Base-by-base conservation (phyloP, 2,329 filamentous ascomycete species). In the Talaromyces sp. region DNA sequence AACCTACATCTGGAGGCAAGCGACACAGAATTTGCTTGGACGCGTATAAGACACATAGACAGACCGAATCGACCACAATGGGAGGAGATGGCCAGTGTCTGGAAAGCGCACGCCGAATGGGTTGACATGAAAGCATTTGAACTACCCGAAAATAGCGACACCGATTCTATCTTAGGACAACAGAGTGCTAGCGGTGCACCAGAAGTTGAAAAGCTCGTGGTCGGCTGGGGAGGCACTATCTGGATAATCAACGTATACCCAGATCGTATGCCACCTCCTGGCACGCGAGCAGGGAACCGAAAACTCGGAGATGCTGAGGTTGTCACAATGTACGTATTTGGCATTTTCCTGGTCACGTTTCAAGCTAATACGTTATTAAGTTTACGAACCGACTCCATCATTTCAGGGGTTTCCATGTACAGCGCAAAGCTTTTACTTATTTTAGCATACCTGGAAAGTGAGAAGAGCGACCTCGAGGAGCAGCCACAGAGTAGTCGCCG, bases 391-490 rank as follows among this genome's bases (percentile, higher is more conserved):
- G 95, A 99, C 81, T 98, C 95, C 83, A 93, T 97, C 77, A 92
- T 99, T 82, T 97, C 95, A 75, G 95, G 95, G 73, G 90, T 99
- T 78, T 96, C 94, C 69, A 85, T 99, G 79, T 98, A 97, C 87
- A 97, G 93, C 75, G 92, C 92, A 75, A 95, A 87, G 74, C 84
- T 97, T 70, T 85, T 99, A 78, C 86, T 97, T 72, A 90, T 98
- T 73, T 89, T 99, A 80, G 93, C 93, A 74, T 97, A 96, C 79
- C 89, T 93, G 73, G 89, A 89, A 67, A 87, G 89, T 43, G 90
- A 92, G 54, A 83, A 89, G 9, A 85, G 90, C 19, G 84, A 88
- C 14, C 85, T 89, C 10, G 85, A 90, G n/a, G 85, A 75, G 68
- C 68, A 73, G 66, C 87, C 89, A 35, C 90, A 90, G 60, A 84